These are phyloP conservation scores for Pleurotus salmoneostramineus DNA, from an alignment of 768 basidiomycete genomes.

Conservation along the genomic window DNA sequence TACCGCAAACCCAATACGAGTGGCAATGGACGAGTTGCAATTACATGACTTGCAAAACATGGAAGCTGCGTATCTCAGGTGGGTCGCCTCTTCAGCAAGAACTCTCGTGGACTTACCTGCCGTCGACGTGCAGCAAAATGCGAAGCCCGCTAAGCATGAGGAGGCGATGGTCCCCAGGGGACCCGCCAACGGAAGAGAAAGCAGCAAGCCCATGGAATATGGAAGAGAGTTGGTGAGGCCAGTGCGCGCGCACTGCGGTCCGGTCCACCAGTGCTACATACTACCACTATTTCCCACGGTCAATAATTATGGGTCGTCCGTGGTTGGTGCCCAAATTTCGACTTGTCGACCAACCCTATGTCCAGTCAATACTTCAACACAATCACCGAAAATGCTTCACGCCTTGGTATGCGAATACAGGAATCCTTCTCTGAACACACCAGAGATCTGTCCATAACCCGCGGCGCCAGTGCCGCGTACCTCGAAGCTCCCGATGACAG, in stretches of 20 bases:
- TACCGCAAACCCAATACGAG: slow-evolving; percentile 92
- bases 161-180: slow-evolving; percentile 68
- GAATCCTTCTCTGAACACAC: slow-evolving; percentile 82
- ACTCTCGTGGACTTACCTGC: slow-evolving; percentile 45
- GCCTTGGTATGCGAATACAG: slow-evolving; percentile 78
- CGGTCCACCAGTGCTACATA: too few relatives aligned
- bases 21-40: slow-evolving; percentile 98
- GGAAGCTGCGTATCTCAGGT: slow-evolving; percentile 52
- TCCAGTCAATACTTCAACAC: slow-evolving; percentile 43
- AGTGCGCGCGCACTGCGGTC: too few relatives aligned
- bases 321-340: too few relatives aligned
- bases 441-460: slow-evolving; percentile 61
- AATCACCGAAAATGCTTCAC: slow-evolving; percentile 79
- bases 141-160: slow-evolving; percentile 79
- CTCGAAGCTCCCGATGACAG: slow-evolving; percentile 78
- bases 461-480: slow-evolving; percentile 52
- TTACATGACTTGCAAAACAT: slow-evolving; percentile 99
- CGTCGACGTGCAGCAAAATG: slow-evolving; percentile 84
- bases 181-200: slow-evolving; percentile 72
- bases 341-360: too few relatives aligned
- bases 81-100: slow-evolving; percentile 3
- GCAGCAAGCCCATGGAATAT: slow-evolving; percentile 59
- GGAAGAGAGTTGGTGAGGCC: neutral
- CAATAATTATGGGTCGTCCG: too few relatives aligned
- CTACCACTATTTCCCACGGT: too few relatives aligned